Evolutionary conservation across 1,284 basidiomycete genomes (phyloP).

Genomic region (Exobasidium rhododendri): DNA sequence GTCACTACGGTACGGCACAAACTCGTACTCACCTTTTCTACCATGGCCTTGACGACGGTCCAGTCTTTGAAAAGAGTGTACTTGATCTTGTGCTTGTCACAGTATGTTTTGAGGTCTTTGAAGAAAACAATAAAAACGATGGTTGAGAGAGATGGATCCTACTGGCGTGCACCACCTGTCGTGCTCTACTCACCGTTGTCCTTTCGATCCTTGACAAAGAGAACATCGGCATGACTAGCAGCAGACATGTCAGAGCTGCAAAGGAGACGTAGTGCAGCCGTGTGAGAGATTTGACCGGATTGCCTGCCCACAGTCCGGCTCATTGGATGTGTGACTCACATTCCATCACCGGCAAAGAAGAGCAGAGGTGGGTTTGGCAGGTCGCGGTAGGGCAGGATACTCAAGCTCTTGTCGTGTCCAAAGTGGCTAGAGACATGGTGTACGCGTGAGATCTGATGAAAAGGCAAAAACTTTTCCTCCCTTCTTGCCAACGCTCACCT

Average conservation of each 20-base stretch:
- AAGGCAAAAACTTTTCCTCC: not conserved
- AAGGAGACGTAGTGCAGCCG: not conserved
- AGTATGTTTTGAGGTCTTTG: slow-evolving; percentile 45
- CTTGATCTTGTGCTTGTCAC: slow-evolving; percentile 45
- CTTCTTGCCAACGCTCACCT: slow-evolving; percentile 12
- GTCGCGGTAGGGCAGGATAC: slow-evolving; percentile 50
- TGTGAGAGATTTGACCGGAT: not conserved
- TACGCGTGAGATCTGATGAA: not conserved
- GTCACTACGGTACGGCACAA: not conserved
- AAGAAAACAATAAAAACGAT: slow-evolving; percentile 14
- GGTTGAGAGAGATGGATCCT: not conserved
- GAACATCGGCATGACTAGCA: slow-evolving; percentile 52
- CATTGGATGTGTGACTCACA: slow-evolving; percentile 29
- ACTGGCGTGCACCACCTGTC: not conserved
- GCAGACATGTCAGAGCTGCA: slow-evolving; percentile 52
- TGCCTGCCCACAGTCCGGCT: no score
- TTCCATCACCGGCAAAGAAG: slow-evolving; percentile 54
- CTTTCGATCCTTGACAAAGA: slow-evolving; percentile 54
- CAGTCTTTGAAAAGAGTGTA: slow-evolving; percentile 53
- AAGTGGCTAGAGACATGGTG: slow-evolving; percentile 36
- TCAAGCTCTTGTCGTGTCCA: slow-evolving; percentile 53
- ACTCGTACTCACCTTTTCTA: slow-evolving; percentile 24
- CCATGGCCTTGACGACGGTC: slow-evolving; percentile 47
- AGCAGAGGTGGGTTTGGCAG: slow-evolving; percentile 47
- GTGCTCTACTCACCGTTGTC: slow-evolving; percentile 32